phyloP scores from a whole-genome alignment of 495 filamentous ascomycete genomes.

The Annulohypoxylon maeteangense region DNA sequence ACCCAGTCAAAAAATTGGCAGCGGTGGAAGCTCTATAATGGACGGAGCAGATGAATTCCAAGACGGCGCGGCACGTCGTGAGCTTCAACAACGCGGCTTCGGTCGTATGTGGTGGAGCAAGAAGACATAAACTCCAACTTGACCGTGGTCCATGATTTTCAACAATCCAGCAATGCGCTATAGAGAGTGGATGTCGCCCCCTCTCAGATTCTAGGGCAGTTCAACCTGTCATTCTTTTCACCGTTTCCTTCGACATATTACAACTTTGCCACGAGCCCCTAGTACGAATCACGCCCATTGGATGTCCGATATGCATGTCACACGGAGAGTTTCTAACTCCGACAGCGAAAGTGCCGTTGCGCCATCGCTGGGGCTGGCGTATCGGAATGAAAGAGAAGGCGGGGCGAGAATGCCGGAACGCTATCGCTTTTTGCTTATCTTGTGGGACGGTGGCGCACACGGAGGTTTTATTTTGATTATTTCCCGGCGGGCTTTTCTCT shows the following conservation, averaged over 20 bases:
- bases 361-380: constrained; percentile 54
- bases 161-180: constrained; percentile 40
- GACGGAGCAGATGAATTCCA: constrained; percentile 63
- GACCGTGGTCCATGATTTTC: constrained; percentile 34
- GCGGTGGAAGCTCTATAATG: constrained; percentile 51
- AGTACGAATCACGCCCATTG: constrained; percentile 33
- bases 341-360: constrained; percentile 57
- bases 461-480: constrained; percentile 31
- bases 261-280: constrained; percentile 26
- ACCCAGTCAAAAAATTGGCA: constrained; percentile 54
- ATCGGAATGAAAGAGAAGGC: constrained; percentile 34
- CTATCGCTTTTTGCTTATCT: constrained; percentile 50
- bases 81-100: constrained; percentile 74
- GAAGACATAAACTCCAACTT: constrained; percentile 12
- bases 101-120: constrained; percentile 64
- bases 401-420: constrained; percentile 56
- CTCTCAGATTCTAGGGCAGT: constrained; percentile 24
- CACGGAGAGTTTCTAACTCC: constrained; percentile 41
- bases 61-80: constrained; percentile 77
- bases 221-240: constrained; percentile 46
- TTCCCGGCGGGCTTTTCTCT: constrained; percentile 26
- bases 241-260: constrained; percentile 43
- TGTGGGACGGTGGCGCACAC: constrained; percentile 32
- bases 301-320: constrained; percentile 38
- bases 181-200: constrained; percentile 17